Conservation (phyloP, 139 green algal genomes). For the Closterium sp. region DNA sequence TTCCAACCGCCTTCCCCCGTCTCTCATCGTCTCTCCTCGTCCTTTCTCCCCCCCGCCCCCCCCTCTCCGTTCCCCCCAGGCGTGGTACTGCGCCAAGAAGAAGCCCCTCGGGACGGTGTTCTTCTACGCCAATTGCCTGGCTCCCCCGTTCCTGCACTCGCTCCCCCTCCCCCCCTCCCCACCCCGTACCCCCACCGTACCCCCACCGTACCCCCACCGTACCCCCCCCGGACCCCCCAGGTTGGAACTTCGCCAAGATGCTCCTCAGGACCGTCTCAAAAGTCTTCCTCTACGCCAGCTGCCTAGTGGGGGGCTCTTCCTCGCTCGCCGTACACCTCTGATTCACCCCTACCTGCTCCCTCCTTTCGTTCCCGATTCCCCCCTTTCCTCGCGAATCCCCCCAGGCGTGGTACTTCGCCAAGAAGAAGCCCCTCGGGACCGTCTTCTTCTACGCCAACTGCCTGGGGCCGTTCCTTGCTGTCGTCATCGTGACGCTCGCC, state of each 20-base stretch:
- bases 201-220: too few species aligned
- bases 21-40: too few species aligned
- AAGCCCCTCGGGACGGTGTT: constrained; percentile 6
- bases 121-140: constrained; percentile 32
- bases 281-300: constrained; percentile 37
- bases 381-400: background rate
- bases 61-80: too few species aligned
- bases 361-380: too few species aligned
- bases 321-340: background rate
- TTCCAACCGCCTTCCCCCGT: too few species aligned
- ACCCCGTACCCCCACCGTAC: too few species aligned
- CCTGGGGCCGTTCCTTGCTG: constrained; percentile 15
- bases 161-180: background rate
- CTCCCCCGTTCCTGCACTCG: constrained; percentile 1
- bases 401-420: background rate
- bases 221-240: background rate
- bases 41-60: too few species aligned
- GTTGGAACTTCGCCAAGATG: constrained; percentile 14
- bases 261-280: background rate
- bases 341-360: background rate
- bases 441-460: constrained; percentile 40
- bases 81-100: too few species aligned
- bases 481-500: constrained; percentile 29
- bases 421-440: constrained; percentile 37
- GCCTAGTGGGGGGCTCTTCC: background rate